Evolutionary conservation across 2,329 filamentous ascomycete species (phyloP).

Genomic region (Xylariaceae sp.): DNA sequence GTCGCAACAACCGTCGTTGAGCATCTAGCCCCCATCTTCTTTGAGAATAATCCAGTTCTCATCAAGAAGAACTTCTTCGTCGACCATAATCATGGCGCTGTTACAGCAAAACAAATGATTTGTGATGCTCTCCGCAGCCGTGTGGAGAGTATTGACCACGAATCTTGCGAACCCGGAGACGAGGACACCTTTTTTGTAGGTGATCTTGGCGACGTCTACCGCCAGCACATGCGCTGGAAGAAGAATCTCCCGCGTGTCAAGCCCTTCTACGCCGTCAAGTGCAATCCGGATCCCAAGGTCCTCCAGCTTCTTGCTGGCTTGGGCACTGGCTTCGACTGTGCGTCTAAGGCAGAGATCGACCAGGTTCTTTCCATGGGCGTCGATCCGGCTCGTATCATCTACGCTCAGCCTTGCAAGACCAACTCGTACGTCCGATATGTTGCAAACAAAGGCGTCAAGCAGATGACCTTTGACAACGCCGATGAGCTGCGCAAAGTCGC

Average conservation of each 20-base stretch:
- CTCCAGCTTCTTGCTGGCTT: slow-evolving; percentile 82
- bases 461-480: slow-evolving; percentile 99
- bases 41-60: slow-evolving; percentile 42
- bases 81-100: slow-evolving; percentile 40
- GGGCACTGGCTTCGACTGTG: slow-evolving; percentile 95
- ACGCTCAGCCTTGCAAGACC: slow-evolving; percentile 99
- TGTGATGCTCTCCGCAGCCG: slow-evolving; percentile 81
- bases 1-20: slow-evolving; percentile 60
- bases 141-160: slow-evolving; percentile 78
- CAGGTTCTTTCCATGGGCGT: slow-evolving; percentile 80
- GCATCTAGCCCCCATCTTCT: slow-evolving; percentile 48
- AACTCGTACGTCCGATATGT: slow-evolving; percentile 96
- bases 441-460: slow-evolving; percentile 76
- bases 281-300: slow-evolving; percentile 90
- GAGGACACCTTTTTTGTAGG: slow-evolving; percentile 98
- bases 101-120: slow-evolving; percentile 73
- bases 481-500: slow-evolving; percentile 99
- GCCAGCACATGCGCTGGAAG: slow-evolving; percentile 98
- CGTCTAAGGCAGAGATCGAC: slow-evolving; percentile 96
- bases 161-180: slow-evolving; percentile 84
- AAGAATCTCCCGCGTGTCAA: slow-evolving; percentile 86
- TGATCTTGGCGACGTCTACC: slow-evolving; percentile 96
- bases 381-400: slow-evolving; percentile 89
- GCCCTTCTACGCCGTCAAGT: slow-evolving; percentile 99
- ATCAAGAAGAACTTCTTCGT: slow-evolving; percentile 35